Evolutionary conservation across 2,329 filamentous ascomycete genomes (phyloP), one percentile per base, ranked within the genome.

Genomic region (Hypoxylon sp.): DNA sequence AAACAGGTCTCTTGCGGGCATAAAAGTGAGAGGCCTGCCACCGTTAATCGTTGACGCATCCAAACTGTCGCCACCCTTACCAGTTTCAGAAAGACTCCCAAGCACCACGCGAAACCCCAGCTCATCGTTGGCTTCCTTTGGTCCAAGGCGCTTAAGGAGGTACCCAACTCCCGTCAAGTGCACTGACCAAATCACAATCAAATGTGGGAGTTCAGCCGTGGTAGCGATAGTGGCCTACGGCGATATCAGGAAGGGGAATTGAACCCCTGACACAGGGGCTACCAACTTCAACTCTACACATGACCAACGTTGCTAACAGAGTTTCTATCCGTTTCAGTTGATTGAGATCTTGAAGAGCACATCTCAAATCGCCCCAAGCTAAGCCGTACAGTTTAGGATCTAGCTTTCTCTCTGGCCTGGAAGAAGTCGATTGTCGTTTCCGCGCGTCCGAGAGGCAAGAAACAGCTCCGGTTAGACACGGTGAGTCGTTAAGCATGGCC

Each of bases 271-370:
- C 23, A n/a, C 11, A 19, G 30, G 19, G 19, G 14, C 14, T 50
- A 25, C 59, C 12, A 7, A 55, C 59, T 45, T 55, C 59, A 4
- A 61, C 51, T 47, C 30, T 61, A 43, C 59, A 61, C 59, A 61
- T 54, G 6, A 61, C 29, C 21, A 61, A 25, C n/a, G 43, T 54
- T 16, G 58, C 58, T 16, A 61, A 32, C n/a, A 61, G 37, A 23
- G 58, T 61, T 48, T 61, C 58, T 9, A 61, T 41, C n/a, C 50
- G 27, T 5, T 34, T 25, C 4, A 61, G 21, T 30, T 61, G 14
- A 5, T 41, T 27, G n/a, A 41, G 11, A 54, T 61, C 58, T 43
- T 61, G 58, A 14, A 61, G 29, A 8, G 48, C 50, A 3, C 29
- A n/a, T 23, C 58, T 61, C 5, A 61, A 12, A 32, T 46, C 12